Percentiles rank a stretch among this genome's conserved stretches.
Evolutionary conservation across 208 protist genomes (phyloP).

Genomic region (Leptomonas seymouri): DNA sequence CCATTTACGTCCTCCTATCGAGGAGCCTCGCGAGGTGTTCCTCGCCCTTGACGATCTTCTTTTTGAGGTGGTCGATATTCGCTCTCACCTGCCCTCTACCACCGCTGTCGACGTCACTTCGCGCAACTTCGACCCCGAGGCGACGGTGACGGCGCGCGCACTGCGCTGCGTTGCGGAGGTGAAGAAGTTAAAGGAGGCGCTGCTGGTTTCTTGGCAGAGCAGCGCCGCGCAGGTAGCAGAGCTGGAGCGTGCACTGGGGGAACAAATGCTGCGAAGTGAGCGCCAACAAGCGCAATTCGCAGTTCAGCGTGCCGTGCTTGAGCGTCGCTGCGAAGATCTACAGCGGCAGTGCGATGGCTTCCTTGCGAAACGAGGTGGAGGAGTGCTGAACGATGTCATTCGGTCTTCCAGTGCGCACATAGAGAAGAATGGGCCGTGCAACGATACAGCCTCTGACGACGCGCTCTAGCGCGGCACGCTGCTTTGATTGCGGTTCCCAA

Average conservation of each 20-base stretch:
- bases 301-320: conserved; percentile 7
- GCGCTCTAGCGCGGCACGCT: background rate
- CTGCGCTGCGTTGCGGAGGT: conserved; percentile 27
- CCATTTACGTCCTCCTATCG: too few species aligned
- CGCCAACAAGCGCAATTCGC: conserved; percentile 1
- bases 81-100: conserved; percentile 9
- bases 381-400: conserved; percentile 24
- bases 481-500: too few species aligned
- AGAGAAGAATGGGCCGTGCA: background rate
- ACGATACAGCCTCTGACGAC: background rate
- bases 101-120: conserved; percentile 18
- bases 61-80: conserved; percentile 38
- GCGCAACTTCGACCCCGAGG: conserved; percentile 5
- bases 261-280: conserved; percentile 14
- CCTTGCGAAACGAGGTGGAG: background rate
- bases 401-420: background rate
- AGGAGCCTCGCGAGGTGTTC: conserved; percentile 23
- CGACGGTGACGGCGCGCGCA: conserved; percentile 22
- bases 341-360: conserved; percentile 5
- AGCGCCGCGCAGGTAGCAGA: conserved; percentile 12
- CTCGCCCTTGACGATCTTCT: conserved; percentile 30
- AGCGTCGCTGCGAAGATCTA: conserved; percentile 10
- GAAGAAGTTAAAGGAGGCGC: conserved; percentile 22
- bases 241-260: conserved; percentile 24
- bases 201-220: conserved; percentile 26